Conservation (phyloP, 140 eudicot genomes). For the Senecio squalidus region DNA sequence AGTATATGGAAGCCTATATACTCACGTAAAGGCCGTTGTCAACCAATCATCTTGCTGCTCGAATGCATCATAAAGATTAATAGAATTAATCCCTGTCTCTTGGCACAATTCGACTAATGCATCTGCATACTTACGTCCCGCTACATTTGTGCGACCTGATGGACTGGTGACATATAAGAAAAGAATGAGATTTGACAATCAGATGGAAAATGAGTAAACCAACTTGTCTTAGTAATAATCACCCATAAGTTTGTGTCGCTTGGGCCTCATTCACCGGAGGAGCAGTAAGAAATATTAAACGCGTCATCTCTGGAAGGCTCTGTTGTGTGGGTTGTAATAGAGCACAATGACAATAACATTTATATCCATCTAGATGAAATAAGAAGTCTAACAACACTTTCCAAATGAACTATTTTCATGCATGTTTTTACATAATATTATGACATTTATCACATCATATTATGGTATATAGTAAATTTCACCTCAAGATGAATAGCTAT, state of each 20-base stretch:
- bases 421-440: no score
- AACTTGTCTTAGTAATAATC: neutral
- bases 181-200: neutral
- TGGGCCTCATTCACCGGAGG: slow-evolving; percentile 67
- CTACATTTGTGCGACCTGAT: slow-evolving; percentile 44
- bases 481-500: slow-evolving; percentile 78
- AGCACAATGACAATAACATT: slow-evolving; percentile 18
- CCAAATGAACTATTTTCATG: neutral
- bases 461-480: neutral
- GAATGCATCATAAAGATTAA: slow-evolving; percentile 61
- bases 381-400: neutral
- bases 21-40: slow-evolving; percentile 59
- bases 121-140: slow-evolving; percentile 49
- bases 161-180: slow-evolving; percentile 19
- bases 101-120: slow-evolving; percentile 56
- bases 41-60: slow-evolving; percentile 57
- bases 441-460: neutral
- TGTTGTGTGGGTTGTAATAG: slow-evolving; percentile 13
- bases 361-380: neutral
- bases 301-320: slow-evolving; percentile 60
- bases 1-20: slow-evolving; percentile 5
- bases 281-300: slow-evolving; percentile 48
- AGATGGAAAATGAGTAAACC: neutral
- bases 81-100: slow-evolving; percentile 43
- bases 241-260: slow-evolving; percentile 36